A percentile compares a stretch with the other conserved stretches of the same genome.
Evolutionary conservation across 2,329 filamentous ascomycete genomes (phyloP).

Genomic region (Dichotomopilus funicola): DNA sequence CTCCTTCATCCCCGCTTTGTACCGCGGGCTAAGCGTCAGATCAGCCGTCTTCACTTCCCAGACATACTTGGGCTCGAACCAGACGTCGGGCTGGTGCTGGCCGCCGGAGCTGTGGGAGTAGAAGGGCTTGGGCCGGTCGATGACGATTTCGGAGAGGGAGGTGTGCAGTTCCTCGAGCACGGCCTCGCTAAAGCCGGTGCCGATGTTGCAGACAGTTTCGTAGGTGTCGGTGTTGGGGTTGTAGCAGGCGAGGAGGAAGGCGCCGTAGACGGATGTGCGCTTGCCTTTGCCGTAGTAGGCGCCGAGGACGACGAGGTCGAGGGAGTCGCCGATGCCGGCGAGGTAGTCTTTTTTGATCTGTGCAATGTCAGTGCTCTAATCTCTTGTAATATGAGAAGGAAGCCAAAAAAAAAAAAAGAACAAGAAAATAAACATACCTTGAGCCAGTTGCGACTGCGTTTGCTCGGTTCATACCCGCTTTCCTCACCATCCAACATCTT

Average conservation of each 20-base stretch:
- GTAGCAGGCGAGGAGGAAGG: constrained; percentile 92
- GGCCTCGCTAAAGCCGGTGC: constrained; percentile 93
- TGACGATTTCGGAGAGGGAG: constrained; percentile 67
- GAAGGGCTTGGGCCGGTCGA: constrained; percentile 89
- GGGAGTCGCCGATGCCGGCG: constrained; percentile 83
- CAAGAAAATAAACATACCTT: constrained; percentile 52
- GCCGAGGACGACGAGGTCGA: constrained; percentile 91
- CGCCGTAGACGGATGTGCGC: constrained; percentile 89
- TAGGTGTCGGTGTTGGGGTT: constrained; percentile 74
- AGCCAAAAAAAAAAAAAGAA: too few species aligned
- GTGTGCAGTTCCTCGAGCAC: constrained; percentile 81
- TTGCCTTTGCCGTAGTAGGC: constrained; percentile 94
- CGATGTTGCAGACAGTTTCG: constrained; percentile 97
- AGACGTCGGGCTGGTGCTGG: constrained; percentile 95
- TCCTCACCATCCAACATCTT: constrained; percentile 96
- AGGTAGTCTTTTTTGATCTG: constrained; percentile 98
- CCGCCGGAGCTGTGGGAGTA: constrained; percentile 77
- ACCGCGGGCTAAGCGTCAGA: constrained; percentile 83
- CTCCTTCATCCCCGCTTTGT: constrained; percentile 83
- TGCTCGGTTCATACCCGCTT: constrained; percentile 92
- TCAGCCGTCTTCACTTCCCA: constrained; percentile 99
- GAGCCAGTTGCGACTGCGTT: constrained; percentile 95
- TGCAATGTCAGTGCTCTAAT: too few species aligned
- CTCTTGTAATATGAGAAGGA: too few species aligned
- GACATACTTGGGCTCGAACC: constrained; percentile 90